These are phyloP conservation scores for Sphagnum magellanicum DNA, from an alignment of 228 moss, liverwort and hornwort species.

Conservation along the genomic window DNA sequence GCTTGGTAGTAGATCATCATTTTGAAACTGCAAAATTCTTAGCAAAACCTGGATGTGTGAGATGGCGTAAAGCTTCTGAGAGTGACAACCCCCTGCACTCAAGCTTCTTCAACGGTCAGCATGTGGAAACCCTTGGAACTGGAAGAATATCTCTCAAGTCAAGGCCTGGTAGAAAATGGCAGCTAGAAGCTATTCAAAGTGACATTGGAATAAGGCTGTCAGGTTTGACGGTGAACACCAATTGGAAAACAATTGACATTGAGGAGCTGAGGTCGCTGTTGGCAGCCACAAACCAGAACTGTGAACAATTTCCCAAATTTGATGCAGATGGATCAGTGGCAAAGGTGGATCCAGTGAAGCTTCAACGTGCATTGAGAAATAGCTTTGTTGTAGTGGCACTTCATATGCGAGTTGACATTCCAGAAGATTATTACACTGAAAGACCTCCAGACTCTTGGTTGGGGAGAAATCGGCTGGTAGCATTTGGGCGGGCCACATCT, in stretches of 20 bases:
- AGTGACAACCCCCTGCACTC: too few relatives aligned
- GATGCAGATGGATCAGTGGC: conserved; percentile 49
- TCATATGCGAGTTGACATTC: conserved; percentile 31
- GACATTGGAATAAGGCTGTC: conserved; percentile 11
- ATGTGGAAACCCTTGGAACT: too few relatives aligned
- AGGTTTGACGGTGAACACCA: conserved; percentile 38
- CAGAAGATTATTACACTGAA: conserved; percentile 30
- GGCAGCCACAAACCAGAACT: conserved; percentile 63
- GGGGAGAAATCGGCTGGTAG: conserved; percentile 43
- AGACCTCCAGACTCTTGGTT: conserved; percentile 16
- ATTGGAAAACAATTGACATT: conserved; percentile 43
- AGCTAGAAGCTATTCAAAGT: background rate
- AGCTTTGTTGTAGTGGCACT: conserved; percentile 77
- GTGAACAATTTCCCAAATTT: conserved; percentile 62
- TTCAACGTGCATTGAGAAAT: conserved; percentile 67
- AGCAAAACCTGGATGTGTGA: too few relatives aligned
- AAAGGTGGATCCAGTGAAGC: conserved; percentile 58
- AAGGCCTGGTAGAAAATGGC: conserved; percentile 4
- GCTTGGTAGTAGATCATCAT: too few relatives aligned
- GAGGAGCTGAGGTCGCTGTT: conserved; percentile 67
- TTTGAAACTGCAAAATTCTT: too few relatives aligned
- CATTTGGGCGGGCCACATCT: conserved; percentile 84
- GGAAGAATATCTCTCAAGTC: too few relatives aligned
- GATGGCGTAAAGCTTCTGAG: too few relatives aligned
- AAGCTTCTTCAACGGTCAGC: too few relatives aligned